Base-by-base conservation (phyloP, 805 yeast species). In the Lipomyces sp. region DNA sequence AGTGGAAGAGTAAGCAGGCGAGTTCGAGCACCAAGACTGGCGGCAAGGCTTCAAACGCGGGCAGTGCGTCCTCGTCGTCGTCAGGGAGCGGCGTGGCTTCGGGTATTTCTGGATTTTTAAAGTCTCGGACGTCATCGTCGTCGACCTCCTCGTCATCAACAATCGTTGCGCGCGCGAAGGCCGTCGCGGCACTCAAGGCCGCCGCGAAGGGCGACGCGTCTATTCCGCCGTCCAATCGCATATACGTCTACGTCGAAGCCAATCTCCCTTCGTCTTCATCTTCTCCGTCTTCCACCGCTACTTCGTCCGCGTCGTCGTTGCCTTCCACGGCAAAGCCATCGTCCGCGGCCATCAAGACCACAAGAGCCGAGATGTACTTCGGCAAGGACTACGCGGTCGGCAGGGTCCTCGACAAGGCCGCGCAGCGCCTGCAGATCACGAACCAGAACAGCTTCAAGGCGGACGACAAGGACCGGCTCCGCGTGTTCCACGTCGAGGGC, bases 381-480 rank as follows among this genome's bases (percentile, higher is more conserved):
- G 78, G 79, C 16, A 76, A 73, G 49, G 66, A 72, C 26, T 81
- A 84, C 84, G 78, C 81, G 0, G 74, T 80, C 29, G 86, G 86
- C 1, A 66, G 80, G 47, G 74, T 79, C 16, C 63, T 82, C 31
- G 86, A 81, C 62, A 70, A 73, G 22, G 71, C 77, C 5, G 75
- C 83, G 7, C 75, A 73, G 26, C 61, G 68, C 34, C 63, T 79
- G 49, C 72, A 69, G 47, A 73, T 82, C 13, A 66, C 66, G 44
- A 81, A 81, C 62, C 63, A 64, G 31, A 81, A 81, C 58, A 49
- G 47, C 22, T 36, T 48, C 33, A 79, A 79, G 61, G 60, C 63
- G 29, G 75, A 75, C 2, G 75, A 74, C 23, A 60, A 66, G 3
- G 63, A 67, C 16, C 66, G 75, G 49, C 67, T 81, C 38, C 71